These are phyloP conservation scores for Neonothopanus nambi DNA, from an alignment of 1,284 basidiomycete genomes.

Conservation along the genomic window DNA sequence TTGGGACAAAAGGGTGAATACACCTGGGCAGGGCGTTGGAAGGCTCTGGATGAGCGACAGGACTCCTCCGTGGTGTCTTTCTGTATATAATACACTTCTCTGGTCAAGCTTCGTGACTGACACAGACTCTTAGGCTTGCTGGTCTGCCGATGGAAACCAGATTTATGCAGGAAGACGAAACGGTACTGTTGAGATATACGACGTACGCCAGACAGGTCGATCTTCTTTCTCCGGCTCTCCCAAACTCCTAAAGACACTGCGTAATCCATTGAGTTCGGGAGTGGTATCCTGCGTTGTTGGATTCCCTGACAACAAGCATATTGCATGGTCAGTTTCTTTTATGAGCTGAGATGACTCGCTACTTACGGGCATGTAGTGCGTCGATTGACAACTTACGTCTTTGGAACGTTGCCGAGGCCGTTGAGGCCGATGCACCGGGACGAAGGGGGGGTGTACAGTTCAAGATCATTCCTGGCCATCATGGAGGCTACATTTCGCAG, in stretches of 20 bases:
- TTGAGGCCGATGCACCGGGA: constrained; percentile 60
- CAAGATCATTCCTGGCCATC: constrained; percentile 96
- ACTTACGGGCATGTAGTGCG: constrained; percentile 54
- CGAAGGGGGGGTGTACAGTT: constrained; percentile 77
- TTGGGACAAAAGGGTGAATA: constrained; percentile 82
- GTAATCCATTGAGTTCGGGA: constrained; percentile 88
- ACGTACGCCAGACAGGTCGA: constrained; percentile 75
- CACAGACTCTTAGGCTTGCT: constrained; percentile 71
- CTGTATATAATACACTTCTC: constrained; percentile 52
- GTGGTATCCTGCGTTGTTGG: constrained; percentile 89
- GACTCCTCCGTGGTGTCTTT: constrained; percentile 95
- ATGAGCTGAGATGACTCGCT: constrained; percentile 1
- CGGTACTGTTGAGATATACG: constrained; percentile 93
- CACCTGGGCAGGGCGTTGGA: constrained; percentile 72
- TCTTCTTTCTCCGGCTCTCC: constrained; percentile 68
- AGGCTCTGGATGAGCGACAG: constrained; percentile 85
- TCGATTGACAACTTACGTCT: constrained; percentile 92
- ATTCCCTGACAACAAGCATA: constrained; percentile 88
- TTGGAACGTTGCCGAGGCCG: constrained; percentile 87
- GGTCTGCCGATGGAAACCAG: constrained; percentile 86
- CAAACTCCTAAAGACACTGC: constrained; percentile 75
- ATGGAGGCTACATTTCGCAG: constrained; percentile 90
- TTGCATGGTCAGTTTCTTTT: constrained; percentile 72
- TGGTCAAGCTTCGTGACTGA: constrained; percentile 11
- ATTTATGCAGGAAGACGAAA: constrained; percentile 93